Conservation (phyloP, 1,139 yeast genomes). For the Yueomyces sp. region DNA sequence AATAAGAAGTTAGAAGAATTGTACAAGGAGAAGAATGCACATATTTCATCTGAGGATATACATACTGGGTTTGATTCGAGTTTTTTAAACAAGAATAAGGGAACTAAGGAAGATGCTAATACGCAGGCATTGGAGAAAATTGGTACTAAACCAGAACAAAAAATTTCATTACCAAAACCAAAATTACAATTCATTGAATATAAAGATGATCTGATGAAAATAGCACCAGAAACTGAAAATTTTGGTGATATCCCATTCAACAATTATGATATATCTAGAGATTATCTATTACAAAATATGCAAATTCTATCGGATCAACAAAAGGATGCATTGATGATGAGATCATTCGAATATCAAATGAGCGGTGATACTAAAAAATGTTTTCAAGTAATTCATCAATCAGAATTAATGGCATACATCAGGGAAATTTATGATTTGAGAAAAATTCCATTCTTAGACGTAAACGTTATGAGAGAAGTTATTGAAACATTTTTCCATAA, state of each 20-base stretch:
- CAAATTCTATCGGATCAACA: slow-evolving; percentile 69
- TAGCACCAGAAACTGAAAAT: slow-evolving; percentile 50
- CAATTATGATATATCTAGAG: slow-evolving; percentile 36
- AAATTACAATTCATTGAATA: slow-evolving; percentile 17
- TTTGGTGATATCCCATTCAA: slow-evolving; percentile 47
- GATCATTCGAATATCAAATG: slow-evolving; percentile 76
- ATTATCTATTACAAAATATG: slow-evolving; percentile 45
- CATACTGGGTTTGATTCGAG: slow-evolving; percentile 92
- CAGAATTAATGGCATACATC: slow-evolving; percentile 68
- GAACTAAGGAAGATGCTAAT: slow-evolving; percentile 16
- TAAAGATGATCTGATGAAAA: slow-evolving; percentile 30
- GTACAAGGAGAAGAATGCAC: slow-evolving; percentile 54
- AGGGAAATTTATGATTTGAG: slow-evolving; percentile 46
- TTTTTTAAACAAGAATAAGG: slow-evolving; percentile 49
- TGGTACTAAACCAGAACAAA: not conserved
- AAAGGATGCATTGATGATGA: slow-evolving; percentile 87
- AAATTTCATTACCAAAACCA: slow-evolving; percentile 4
- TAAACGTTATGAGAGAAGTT: slow-evolving; percentile 36
- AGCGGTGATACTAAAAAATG: slow-evolving; percentile 36
- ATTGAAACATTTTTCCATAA: slow-evolving; percentile 60
- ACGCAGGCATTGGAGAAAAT: not conserved
- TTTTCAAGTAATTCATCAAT: slow-evolving; percentile 60
- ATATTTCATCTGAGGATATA: slow-evolving; percentile 82
- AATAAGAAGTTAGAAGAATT: slow-evolving; percentile 51
- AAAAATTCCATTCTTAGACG: slow-evolving; percentile 22